phyloP scores from a whole-genome alignment of 2,329 filamentous ascomycete genomes.

The Cadophora luteo-olivacea region DNA sequence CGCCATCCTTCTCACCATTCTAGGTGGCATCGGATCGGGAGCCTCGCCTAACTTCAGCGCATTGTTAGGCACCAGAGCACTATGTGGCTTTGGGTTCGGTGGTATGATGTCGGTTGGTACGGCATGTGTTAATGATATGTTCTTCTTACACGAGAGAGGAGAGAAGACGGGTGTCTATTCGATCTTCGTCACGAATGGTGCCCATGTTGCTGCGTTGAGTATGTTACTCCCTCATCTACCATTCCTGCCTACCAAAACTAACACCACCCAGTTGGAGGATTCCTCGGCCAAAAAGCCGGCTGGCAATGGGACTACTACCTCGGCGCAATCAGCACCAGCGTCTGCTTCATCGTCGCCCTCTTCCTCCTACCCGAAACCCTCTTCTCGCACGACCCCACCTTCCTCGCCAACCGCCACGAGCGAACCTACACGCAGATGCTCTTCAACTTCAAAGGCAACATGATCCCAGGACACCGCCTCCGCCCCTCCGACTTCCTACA shows the following conservation, averaged over 20 bases:
- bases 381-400: conserved; percentile 40
- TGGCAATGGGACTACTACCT: conserved; percentile 44
- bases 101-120: conserved; percentile 44
- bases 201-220: conserved; percentile 42
- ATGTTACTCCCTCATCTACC: conserved; percentile 20
- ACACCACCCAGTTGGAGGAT: conserved; percentile 39
- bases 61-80: conserved; percentile 38
- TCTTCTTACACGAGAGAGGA: conserved; percentile 42
- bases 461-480: conserved; percentile 37
- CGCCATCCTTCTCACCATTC: conserved; percentile 40
- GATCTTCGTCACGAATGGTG: conserved; percentile 42
- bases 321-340: conserved; percentile 37
- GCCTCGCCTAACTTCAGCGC: conserved; percentile 33
- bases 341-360: conserved; percentile 39
- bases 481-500: conserved; percentile 39
- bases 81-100: conserved; percentile 42
- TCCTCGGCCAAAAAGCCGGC: conserved; percentile 38
- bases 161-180: conserved; percentile 43
- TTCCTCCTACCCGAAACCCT: conserved; percentile 44
- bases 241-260: not conserved
- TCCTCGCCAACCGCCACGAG: conserved; percentile 35
- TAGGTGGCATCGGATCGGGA: conserved; percentile 40
- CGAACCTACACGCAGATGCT: conserved; percentile 40
- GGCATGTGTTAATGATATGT: conserved; percentile 42
- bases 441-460: conserved; percentile 37